Percentiles rank a stretch among this genome's conserved stretches.
Conservation (phyloP, 495 filamentous ascomycete species). For the Parachaetomium inaequale region DNA sequence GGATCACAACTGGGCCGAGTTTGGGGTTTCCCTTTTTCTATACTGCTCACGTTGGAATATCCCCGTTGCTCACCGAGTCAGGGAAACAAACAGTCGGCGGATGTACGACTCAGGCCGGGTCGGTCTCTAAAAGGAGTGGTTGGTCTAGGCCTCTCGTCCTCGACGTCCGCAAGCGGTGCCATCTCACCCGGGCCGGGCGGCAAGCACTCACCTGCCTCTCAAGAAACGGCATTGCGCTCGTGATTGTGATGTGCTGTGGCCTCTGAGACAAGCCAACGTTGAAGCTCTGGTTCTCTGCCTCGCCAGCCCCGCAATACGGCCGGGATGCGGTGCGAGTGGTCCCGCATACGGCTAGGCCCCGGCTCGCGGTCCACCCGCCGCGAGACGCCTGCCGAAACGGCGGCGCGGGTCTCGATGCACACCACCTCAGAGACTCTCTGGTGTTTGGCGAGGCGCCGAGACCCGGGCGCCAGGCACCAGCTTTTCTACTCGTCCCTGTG, state of each 20-base stretch:
- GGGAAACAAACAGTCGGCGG: too few relatives aligned
- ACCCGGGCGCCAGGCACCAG: slow-evolving; percentile 8
- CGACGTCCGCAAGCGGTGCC: neutral
- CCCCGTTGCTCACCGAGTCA: too few relatives aligned
- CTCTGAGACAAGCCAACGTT: neutral
- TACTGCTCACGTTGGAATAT: too few relatives aligned
- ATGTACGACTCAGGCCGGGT: too few relatives aligned
- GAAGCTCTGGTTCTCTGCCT: neutral
- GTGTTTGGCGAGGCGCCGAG: neutral
- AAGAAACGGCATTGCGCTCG: neutral
- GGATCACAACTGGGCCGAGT: too few relatives aligned
- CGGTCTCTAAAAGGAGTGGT: neutral
- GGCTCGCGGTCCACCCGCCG: neutral
- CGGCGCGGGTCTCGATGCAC: neutral
- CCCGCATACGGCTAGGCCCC: neutral
- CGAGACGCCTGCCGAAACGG: slow-evolving; percentile 5
- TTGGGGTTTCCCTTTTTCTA: too few relatives aligned
- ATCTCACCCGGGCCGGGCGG: neutral
- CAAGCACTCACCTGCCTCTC: neutral
- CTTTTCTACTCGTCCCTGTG: neutral
- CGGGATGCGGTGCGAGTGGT: neutral
- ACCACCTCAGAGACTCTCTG: neutral
- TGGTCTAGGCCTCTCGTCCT: neutral
- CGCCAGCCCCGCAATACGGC: neutral
- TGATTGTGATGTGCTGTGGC: neutral